phyloP scores from a whole-genome alignment of 208 protist species.

The Acanthamoeba sp. region DNA sequence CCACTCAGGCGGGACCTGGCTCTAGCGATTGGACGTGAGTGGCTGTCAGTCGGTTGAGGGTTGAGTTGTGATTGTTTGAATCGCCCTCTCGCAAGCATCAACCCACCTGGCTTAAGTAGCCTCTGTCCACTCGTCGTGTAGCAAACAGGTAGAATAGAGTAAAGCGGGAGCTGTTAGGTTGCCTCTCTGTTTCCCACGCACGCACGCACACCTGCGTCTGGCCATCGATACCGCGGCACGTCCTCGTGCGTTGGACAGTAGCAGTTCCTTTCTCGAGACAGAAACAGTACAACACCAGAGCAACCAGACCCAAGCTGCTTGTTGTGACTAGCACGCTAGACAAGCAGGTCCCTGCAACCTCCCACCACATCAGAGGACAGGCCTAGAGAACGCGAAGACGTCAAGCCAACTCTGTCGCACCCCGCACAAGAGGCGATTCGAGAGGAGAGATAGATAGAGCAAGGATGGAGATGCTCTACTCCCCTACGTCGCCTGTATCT shows the following conservation, averaged over 20 bases:
- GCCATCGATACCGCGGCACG: too few relatives aligned
- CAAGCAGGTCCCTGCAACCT: neutral
- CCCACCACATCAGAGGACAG: too few relatives aligned
- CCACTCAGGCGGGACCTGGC: neutral
- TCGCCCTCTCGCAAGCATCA: neutral
- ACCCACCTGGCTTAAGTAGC: neutral
- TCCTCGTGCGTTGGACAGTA: too few relatives aligned
- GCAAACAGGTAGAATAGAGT: neutral
- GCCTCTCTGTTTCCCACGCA: neutral
- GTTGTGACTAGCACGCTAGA: neutral
- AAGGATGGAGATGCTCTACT: conserved; percentile 62
- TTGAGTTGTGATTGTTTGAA: neutral
- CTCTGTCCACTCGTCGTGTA: neutral
- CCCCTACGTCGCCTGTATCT: neutral
- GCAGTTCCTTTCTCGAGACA: neutral
- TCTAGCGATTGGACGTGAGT: neutral
- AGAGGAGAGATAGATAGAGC: neutral
- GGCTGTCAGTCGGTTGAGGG: neutral
- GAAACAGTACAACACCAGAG: neutral
- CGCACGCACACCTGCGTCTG: too few relatives aligned
- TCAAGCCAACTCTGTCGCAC: neutral
- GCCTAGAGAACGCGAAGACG: too few relatives aligned
- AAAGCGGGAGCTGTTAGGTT: neutral
- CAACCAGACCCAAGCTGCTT: neutral
- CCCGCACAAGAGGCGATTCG: neutral